A percentile compares a stretch with the other conserved stretches of the same genome.
Conservation (phyloP, 2,329 filamentous ascomycete genomes). For the Aspergillus piperis region DNA sequence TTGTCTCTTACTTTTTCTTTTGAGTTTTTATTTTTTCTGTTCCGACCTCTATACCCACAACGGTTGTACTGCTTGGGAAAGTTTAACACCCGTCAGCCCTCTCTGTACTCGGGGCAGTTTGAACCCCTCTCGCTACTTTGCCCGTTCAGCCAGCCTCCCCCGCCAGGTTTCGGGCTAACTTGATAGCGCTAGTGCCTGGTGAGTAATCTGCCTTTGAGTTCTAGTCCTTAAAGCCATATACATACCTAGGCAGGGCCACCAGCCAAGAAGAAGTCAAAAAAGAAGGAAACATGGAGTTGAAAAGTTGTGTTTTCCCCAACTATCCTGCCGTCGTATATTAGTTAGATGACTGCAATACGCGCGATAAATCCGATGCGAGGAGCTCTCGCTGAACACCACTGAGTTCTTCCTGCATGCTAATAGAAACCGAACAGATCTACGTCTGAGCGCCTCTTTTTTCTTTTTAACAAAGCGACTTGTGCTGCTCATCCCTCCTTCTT, state of each 20-base stretch:
- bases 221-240: neutral
- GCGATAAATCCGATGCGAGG: too few species aligned
- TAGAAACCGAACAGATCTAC: neutral
- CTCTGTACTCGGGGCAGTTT: neutral
- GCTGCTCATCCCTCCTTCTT: neutral
- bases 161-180: neutral
- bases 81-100: neutral
- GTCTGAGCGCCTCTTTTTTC: neutral
- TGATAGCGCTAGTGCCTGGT: neutral
- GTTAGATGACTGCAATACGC: too few species aligned
- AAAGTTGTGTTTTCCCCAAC: neutral
- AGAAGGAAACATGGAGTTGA: neutral
- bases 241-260: too few species aligned
- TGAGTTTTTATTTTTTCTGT: neutral
- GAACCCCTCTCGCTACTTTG: conserved; percentile 1
- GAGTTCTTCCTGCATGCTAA: neutral
- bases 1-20: neutral
- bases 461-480: neutral
- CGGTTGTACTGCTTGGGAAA: neutral
- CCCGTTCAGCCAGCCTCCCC: conserved; percentile 1
- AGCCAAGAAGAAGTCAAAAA: neutral
- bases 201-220: neutral
- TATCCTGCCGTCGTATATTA: neutral
- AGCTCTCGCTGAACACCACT: neutral
- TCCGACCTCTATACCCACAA: neutral